A percentile compares a stretch with the other conserved stretches of the same genome.
Conservation (phyloP, 192 early-diverging fungal genomes). For the Allomyces macrogynus region DNA sequence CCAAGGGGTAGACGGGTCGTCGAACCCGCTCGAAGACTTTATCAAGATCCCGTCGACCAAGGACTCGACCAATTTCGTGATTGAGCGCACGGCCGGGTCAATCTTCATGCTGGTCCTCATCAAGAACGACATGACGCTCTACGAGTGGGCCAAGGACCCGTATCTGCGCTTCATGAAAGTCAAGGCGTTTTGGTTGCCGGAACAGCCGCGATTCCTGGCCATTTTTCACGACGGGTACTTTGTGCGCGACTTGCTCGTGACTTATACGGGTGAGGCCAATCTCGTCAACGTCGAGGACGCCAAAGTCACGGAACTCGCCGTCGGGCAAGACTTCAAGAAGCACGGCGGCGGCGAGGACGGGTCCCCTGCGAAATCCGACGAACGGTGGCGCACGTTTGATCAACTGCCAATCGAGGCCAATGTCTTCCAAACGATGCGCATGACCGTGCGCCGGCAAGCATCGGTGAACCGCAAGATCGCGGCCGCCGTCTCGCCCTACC, state of each 20-base stretch:
- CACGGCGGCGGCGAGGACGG: slow-evolving; percentile 9
- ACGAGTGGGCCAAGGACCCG: slow-evolving; percentile 43
- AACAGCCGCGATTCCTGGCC: slow-evolving; percentile 30
- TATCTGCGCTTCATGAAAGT: slow-evolving; percentile 45
- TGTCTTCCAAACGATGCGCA: slow-evolving; percentile 14
- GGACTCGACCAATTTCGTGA: slow-evolving; percentile 25
- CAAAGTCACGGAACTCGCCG: slow-evolving; percentile 27
- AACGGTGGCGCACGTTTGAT: slow-evolving; percentile 29
- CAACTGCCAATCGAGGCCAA: slow-evolving; percentile 38
- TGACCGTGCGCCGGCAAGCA: slow-evolving; percentile 9
- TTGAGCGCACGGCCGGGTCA: slow-evolving; percentile 30
- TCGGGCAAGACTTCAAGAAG: slow-evolving; percentile 23
- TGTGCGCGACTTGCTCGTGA: slow-evolving; percentile 30
- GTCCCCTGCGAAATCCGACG: slow-evolving; percentile 2
- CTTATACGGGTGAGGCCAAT: slow-evolving; percentile 31
- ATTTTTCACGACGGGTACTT: slow-evolving; percentile 32
- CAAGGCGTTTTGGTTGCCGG: slow-evolving; percentile 43
- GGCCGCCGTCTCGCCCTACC: slow-evolving; percentile 14
- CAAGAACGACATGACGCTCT: slow-evolving; percentile 26
- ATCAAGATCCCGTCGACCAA: slow-evolving; percentile 36
- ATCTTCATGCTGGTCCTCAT: slow-evolving; percentile 30
- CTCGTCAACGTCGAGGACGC: slow-evolving; percentile 25
- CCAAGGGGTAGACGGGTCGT: neutral
- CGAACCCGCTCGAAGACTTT: slow-evolving; percentile 16
- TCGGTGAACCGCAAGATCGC: slow-evolving; percentile 33